Conservation (phyloP, 805 yeast species). For the Candida manassasensis region DNA sequence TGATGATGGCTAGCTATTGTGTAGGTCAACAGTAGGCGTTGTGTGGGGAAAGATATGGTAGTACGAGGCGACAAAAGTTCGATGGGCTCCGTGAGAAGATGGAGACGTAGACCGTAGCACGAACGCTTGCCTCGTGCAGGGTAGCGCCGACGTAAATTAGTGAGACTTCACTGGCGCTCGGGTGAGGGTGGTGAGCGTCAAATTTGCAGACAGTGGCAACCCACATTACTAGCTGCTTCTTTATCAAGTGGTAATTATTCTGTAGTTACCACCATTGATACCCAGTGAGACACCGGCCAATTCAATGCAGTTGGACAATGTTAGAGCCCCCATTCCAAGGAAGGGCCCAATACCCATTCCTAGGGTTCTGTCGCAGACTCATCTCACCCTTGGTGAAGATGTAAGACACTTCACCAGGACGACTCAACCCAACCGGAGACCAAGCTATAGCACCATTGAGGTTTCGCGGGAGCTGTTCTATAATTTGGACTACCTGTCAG, state of each 20-base stretch:
- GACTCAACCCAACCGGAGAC: constrained; percentile 18
- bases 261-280: not conserved
- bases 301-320: not conserved
- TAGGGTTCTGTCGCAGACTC: constrained; percentile 3
- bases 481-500: constrained; percentile 49
- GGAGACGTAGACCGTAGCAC: no score
- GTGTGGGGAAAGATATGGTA: no score
- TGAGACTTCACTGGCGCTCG: no score
- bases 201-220: constrained; percentile 2
- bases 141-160: no score
- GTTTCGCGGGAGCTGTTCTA: constrained; percentile 33
- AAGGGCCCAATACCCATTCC: constrained; percentile 4
- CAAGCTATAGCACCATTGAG: constrained; percentile 28
- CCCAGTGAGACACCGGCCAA: not conserved
- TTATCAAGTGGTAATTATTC: not conserved
- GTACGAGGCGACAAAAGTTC: no score
- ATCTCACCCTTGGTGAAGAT: not conserved
- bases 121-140: no score
- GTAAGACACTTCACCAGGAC: constrained; percentile 4
- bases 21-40: no score
- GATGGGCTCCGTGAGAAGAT: no score
- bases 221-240: not conserved
- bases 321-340: constrained; percentile 3
- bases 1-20: no score
- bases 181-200: not conserved